phyloP scores from a whole-genome alignment of 1,139 yeast species.

The Kodamaea anthophila region DNA sequence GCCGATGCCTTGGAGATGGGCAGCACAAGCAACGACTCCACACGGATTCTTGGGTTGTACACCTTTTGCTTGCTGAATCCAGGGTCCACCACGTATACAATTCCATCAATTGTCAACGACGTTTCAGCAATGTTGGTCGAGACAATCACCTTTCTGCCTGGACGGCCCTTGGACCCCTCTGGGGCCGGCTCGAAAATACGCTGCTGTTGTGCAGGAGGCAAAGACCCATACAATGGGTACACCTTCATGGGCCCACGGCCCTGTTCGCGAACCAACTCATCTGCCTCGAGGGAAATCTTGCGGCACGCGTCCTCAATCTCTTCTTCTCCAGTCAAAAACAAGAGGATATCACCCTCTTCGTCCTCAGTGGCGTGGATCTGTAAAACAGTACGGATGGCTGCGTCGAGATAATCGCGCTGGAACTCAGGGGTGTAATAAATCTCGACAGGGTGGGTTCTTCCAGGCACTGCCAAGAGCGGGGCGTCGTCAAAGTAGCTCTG shows the following conservation, averaged over 20 bases:
- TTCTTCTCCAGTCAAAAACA: conserved; percentile 95
- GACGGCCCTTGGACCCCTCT: conserved; percentile 61
- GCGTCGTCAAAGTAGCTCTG: conserved; percentile 86
- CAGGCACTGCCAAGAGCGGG: conserved; percentile 93
- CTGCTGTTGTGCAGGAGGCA: conserved; percentile 94
- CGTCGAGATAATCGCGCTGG: conserved; percentile 89
- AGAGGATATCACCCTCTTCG: conserved; percentile 73
- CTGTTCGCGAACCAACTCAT: conserved; percentile 80
- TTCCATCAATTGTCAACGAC: conserved; percentile 94
- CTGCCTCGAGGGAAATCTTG: conserved; percentile 80
- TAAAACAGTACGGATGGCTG: conserved; percentile 89
- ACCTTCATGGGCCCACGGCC: conserved; percentile 85
- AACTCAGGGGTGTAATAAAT: conserved; percentile 94
- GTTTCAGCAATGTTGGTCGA: conserved; percentile 99
- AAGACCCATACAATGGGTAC: conserved; percentile 90
- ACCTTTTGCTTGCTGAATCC: conserved; percentile 96
- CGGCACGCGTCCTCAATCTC: conserved; percentile 97
- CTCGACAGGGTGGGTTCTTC: conserved; percentile 97
- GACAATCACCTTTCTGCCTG: conserved; percentile 88
- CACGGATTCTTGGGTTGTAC: conserved; percentile 93
- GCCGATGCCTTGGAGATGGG: conserved; percentile 98
- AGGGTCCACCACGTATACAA: conserved; percentile 95
- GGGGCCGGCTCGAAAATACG: conserved; percentile 91
- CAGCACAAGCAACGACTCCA: conserved; percentile 87
- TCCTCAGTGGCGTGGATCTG: conserved; percentile 97